Conservation (phyloP, 176 grass and related monocot species). For the Eleusine indica region DNA sequence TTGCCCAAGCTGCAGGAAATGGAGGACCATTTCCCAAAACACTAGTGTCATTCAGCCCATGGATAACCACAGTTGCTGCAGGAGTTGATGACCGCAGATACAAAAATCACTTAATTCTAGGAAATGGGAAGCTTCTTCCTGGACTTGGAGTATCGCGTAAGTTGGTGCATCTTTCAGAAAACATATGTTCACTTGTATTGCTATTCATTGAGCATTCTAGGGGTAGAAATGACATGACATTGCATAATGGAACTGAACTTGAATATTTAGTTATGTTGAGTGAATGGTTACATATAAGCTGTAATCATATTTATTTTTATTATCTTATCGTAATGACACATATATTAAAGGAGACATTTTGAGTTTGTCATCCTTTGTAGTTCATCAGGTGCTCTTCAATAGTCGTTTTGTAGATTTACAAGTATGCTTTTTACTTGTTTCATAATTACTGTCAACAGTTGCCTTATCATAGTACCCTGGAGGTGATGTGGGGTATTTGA, state of each 20-base stretch:
- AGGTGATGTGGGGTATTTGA: background rate
- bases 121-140: conserved; percentile 80
- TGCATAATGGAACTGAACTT: too few species aligned
- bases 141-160: conserved; percentile 99
- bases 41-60: conserved; percentile 96
- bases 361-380: background rate
- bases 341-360: conserved; percentile 9
- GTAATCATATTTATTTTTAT: background rate
- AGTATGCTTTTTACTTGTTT: background rate
- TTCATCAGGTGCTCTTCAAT: background rate
- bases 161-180: conserved; percentile 26
- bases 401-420: background rate
- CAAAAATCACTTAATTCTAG: conserved; percentile 92
- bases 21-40: conserved; percentile 98
- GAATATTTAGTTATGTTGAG: too few species aligned
- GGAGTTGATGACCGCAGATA: conserved; percentile 97
- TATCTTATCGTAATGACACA: conserved; percentile 20
- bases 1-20: conserved; percentile 96
- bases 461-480: background rate
- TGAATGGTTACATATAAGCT: too few species aligned
- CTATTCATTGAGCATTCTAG: background rate
- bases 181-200: conserved; percentile 2
- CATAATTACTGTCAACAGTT: conserved; percentile 7
- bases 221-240: too few species aligned
- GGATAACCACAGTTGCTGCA: conserved; percentile 97